Evolutionary conservation across 2,329 filamentous ascomycete species (phyloP).

Genomic region (Chaetomium olivaceum): DNA sequence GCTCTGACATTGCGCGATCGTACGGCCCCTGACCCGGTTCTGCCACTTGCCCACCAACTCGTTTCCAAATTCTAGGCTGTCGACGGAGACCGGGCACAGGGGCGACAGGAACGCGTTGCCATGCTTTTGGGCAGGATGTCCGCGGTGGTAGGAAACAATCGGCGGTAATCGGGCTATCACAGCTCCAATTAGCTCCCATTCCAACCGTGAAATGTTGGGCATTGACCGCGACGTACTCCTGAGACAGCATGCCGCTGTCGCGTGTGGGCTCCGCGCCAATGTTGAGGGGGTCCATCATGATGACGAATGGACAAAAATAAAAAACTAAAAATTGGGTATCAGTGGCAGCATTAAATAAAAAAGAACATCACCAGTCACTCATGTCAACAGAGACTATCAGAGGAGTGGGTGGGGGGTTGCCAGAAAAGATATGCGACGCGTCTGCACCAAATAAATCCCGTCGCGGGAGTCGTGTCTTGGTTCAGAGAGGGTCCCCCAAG

Average conservation of each 20-base stretch:
- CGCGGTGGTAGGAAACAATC: slow-evolving; percentile 32
- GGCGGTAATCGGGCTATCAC: slow-evolving; percentile 30
- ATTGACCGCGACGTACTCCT: slow-evolving; percentile 17
- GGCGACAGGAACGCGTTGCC: slow-evolving; percentile 38
- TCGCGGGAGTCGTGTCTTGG: slow-evolving; percentile 22
- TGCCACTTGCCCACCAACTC: slow-evolving; percentile 31
- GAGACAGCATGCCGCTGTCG: background rate
- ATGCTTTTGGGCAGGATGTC: slow-evolving; percentile 32
- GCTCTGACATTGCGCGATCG: slow-evolving; percentile 34
- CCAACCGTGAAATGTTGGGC: background rate
- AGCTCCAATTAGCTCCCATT: slow-evolving; percentile 5
- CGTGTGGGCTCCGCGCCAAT: slow-evolving; percentile 17
- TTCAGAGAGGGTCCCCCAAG: slow-evolving; percentile 11
- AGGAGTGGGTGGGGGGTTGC: background rate
- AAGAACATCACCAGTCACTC: background rate
- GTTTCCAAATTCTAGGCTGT: slow-evolving; percentile 38
- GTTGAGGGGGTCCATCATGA: slow-evolving; percentile 13
- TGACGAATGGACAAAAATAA: slow-evolving; percentile 8
- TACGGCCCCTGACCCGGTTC: slow-evolving; percentile 23
- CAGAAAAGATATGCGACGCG: slow-evolving; percentile 13
- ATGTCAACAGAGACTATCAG: slow-evolving; percentile 10
- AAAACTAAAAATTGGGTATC: slow-evolving; percentile 13
- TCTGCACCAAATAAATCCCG: slow-evolving; percentile 21
- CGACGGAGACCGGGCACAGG: slow-evolving; percentile 25
- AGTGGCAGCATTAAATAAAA: slow-evolving; percentile 10